Evolutionary conservation across 345 rosid genomes (phyloP), one percentile per base, ranked within the genome.

Genomic region (Conringia planisiliqua): DNA sequence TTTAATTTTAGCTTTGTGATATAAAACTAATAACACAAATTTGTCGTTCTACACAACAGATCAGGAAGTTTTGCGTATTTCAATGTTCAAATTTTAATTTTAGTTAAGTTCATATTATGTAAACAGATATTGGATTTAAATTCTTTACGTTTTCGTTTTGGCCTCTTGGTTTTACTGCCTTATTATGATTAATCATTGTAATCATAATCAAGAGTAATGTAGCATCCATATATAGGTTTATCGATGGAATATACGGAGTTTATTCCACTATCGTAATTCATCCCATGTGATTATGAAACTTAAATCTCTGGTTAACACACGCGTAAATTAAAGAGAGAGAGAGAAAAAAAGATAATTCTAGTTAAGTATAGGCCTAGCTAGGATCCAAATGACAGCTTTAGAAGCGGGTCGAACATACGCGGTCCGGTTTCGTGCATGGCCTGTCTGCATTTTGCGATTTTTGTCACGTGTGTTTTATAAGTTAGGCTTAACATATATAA

Each of bases 341-440:
- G 3, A 14, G 30, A 11, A 4, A 46, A 57, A 20, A 13, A 8
- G 40, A 29, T 48, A 61, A 43, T 16, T 52, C 7, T 46, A 56
- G 20, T 54, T 47, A 66, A 56, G 66, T 55, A 51, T 51, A 74
- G 50, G 33, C 20, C 1, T 47, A 51, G 64, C 64, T 68, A 52
- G 12, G 40, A 52, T 52, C 58, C 58, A 68, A 68, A 50, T 47
- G 79, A 68, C 79, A 74, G 72, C 54, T 74, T 58, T 66, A 74
- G 52, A 48, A 74, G 59, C 48, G 55, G 62, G 73, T 75, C 74
- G 61, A 75, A 60, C 74, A 75, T 68, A 68, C 29, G 39, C 27
- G 58, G 74, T 69, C 58, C 59, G 79, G 79, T 32, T 52, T 42
- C 74, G 52, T 76, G 74, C 74, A 76, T 62, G 62, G 55, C 6